phyloP scores from a whole-genome alignment of 148 eudicot genomes.

The Beta vulgaris region DNA sequence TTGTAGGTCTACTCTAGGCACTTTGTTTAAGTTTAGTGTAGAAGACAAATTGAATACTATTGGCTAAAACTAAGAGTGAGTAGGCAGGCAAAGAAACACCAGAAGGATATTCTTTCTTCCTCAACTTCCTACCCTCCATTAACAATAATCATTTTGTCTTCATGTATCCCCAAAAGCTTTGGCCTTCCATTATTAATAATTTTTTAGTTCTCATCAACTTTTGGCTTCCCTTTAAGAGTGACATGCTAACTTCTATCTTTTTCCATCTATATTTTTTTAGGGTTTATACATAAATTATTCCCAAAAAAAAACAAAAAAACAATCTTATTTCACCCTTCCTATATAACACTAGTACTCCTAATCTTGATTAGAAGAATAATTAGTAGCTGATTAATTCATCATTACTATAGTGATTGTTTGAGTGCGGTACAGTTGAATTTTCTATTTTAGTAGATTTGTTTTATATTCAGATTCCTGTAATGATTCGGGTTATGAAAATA shows the following conservation, averaged over 20 bases:
- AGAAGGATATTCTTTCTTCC: slow-evolving; percentile 15
- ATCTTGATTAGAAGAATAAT: no score
- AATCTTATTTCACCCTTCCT: neutral
- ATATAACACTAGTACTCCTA: neutral
- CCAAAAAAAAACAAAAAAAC: neutral
- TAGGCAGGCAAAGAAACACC: slow-evolving; percentile 21
- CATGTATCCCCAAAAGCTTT: slow-evolving; percentile 19
- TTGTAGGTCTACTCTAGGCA: slow-evolving; percentile 8
- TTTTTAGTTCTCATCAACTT: neutral
- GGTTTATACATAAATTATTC: slow-evolving; percentile 19
- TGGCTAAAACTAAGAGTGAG: slow-evolving; percentile 19
- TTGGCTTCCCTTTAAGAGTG: slow-evolving; percentile 20
- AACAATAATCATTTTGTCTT: slow-evolving; percentile 23
- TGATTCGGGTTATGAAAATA: neutral
- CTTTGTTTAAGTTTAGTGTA: neutral
- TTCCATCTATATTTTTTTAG: slow-evolving; percentile 21
- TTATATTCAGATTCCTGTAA: neutral
- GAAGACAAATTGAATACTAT: slow-evolving; percentile 12
- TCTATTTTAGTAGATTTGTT: neutral
- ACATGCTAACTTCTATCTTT: slow-evolving; percentile 26
- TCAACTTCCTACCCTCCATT: slow-evolving; percentile 10
- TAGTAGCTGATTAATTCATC: no score
- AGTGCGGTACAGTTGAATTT: neutral
- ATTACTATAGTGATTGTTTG: neutral
- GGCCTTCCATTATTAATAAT: slow-evolving; percentile 18